Base-by-base conservation (phyloP, 768 basidiomycete genomes). In the Podaxis mareebaensis region DNA sequence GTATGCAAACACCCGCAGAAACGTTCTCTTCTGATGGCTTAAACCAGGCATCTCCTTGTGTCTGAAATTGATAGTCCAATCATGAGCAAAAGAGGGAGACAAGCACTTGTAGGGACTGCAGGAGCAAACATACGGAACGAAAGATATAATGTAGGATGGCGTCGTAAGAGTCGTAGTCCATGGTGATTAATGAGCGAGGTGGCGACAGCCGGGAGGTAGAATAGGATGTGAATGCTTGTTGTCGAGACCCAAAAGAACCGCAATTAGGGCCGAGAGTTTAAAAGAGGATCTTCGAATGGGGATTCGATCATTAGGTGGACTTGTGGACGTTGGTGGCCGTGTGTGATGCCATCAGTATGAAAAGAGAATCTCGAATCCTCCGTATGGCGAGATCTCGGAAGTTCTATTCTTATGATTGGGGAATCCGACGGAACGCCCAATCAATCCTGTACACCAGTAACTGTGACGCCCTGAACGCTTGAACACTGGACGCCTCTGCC, bases 11-110 rank as follows among this genome's bases (percentile, higher is more conserved):
- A 53, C 91, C 91, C 0, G 88, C 89, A 63, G 89, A 85, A 57
- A 92, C 77, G 69, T 91, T 92, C 74, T 93, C 91, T 68, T 91
- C 89, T 0, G 90, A 85, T 3, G 91, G 91, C 69, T 92, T 93
- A 75, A 93, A 92, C 91, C 91, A 93, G 6, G 91, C 88, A 63
- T 92, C 90, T 2, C 88, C 86, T 70, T 91, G 89, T 0, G 91
- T 92, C 89, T 92, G 68, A 52, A 40, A 49, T 60, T 33, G 30
- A 33, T 11, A 2, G 20, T 36, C 36, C 4, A 54, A 17, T 36
- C n/a, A 30, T 39, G 51, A 33, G n/a, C 6, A 44, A 56, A 33
- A 10, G 44, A 17, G 44, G 22, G 36, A 24, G 60, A 44, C 33
- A 39, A 65, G 63, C 66, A 44, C 26, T 17, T 59, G 7, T 13